These are phyloP conservation scores for Globisporangium emineosum DNA, from an alignment of 352 stramenopile species.

Conservation along the genomic window DNA sequence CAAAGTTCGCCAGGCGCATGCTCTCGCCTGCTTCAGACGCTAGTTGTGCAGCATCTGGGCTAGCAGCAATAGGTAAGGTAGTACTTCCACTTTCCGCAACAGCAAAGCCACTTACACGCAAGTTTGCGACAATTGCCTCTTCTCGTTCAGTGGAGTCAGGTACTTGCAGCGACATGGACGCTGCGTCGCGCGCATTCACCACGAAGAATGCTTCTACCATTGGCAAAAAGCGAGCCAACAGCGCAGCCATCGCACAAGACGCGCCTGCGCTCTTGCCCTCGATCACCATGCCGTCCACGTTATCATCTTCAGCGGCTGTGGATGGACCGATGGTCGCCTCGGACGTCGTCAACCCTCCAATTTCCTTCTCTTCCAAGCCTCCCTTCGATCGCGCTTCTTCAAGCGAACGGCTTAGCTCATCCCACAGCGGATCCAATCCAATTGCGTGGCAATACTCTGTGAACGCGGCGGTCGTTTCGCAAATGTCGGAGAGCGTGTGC, in stretches of 20 bases:
- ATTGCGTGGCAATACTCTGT: conserved; percentile 69
- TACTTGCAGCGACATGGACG: conserved; percentile 70
- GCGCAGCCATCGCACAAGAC: conserved; percentile 88
- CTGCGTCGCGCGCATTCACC: conserved; percentile 91
- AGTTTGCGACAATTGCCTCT: conserved; percentile 69
- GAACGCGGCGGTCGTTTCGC: conserved; percentile 65
- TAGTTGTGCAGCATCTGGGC: conserved; percentile 26
- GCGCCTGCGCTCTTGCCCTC: conserved; percentile 85
- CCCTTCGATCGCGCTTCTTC: conserved; percentile 71
- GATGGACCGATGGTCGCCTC: conserved; percentile 13
- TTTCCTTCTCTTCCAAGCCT: conserved; percentile 69
- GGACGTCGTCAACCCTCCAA: neutral
- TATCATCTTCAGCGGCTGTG: conserved; percentile 63
- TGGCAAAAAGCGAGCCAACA: conserved; percentile 96
- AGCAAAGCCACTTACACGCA: conserved; percentile 58
- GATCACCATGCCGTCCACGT: conserved; percentile 73
- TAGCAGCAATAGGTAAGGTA: conserved; percentile 8
- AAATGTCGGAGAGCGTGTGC: conserved; percentile 92
- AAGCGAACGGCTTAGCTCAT: conserved; percentile 66
- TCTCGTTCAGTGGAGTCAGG: conserved; percentile 75
- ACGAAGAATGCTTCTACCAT: conserved; percentile 99
- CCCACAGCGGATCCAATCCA: conserved; percentile 70
- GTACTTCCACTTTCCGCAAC: conserved; percentile 30
- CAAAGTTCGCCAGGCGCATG: conserved; percentile 89
- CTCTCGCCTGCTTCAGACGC: conserved; percentile 53